These are phyloP conservation scores for Byssoonygena ceratinophila DNA, from an alignment of 2,329 filamentous ascomycete genomes.

Conservation along the genomic window DNA sequence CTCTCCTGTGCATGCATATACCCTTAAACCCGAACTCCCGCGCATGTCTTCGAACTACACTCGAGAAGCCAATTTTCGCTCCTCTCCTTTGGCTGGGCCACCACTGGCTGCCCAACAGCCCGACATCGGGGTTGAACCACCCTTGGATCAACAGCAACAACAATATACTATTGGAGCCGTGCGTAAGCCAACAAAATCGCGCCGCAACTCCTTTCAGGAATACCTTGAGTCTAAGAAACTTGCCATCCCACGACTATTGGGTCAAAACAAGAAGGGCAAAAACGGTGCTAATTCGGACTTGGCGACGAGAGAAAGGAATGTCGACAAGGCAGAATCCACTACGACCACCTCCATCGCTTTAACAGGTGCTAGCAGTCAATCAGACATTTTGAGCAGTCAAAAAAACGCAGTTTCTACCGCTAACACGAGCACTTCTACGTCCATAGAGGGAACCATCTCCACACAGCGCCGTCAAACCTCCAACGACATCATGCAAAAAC, in stretches of 20 bases:
- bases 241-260: conserved; percentile 12
- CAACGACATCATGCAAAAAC: conserved; percentile 12
- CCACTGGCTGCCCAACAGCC: conserved; percentile 14
- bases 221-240: conserved; percentile 7
- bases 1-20: background rate
- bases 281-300: background rate
- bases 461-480: conserved; percentile 9
- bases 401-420: background rate
- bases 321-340: background rate
- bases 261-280: conserved; percentile 11
- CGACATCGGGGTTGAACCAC: background rate
- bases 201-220: conserved; percentile 6
- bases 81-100: conserved; percentile 26
- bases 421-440: background rate
- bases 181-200: background rate
- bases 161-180: background rate
- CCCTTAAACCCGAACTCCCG: background rate
- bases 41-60: conserved; percentile 12
- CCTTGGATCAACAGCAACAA: background rate
- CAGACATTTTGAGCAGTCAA: background rate
- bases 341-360: background rate
- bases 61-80: conserved; percentile 22
- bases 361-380: background rate
- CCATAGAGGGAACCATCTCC: background rate
- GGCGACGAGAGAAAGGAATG: background rate